phyloP scores from a whole-genome alignment of 2,329 filamentous ascomycete genomes.

The Aspergillus spinulosporus region DNA sequence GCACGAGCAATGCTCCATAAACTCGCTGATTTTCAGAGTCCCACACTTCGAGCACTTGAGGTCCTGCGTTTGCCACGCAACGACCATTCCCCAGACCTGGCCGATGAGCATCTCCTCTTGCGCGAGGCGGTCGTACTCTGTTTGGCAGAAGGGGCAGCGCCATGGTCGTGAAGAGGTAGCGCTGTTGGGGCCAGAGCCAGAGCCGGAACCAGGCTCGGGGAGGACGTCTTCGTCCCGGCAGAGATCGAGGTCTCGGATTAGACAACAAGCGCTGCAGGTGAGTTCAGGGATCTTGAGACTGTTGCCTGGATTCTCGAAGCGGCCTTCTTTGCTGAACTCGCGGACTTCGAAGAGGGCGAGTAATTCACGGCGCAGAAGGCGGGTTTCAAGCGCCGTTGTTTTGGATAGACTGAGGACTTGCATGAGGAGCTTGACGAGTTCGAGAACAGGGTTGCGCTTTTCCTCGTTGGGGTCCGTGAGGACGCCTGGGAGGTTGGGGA shows the following conservation, averaged over 20 bases:
- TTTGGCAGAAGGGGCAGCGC: slow-evolving; percentile 74
- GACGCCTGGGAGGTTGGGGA: slow-evolving; percentile 69
- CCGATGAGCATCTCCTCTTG: slow-evolving; percentile 82
- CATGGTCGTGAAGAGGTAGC: slow-evolving; percentile 55
- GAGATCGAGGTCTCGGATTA: slow-evolving; percentile 83
- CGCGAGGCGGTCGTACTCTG: slow-evolving; percentile 72
- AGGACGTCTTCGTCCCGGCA: slow-evolving; percentile 85
- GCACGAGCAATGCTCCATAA: slow-evolving; percentile 95
- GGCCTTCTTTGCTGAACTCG: slow-evolving; percentile 84
- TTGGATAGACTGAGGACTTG: slow-evolving; percentile 90
- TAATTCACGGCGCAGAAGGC: slow-evolving; percentile 83
- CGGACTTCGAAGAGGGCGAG: slow-evolving; percentile 88
- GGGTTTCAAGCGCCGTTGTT: slow-evolving; percentile 83
- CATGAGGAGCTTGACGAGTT: slow-evolving; percentile 90
- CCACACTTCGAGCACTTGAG: slow-evolving; percentile 75
- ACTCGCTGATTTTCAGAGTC: slow-evolving; percentile 76
- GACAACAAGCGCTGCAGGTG: slow-evolving; percentile 86
- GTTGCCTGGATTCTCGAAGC: slow-evolving; percentile 81
- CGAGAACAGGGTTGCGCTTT: slow-evolving; percentile 72
- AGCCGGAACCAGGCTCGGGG: slow-evolving; percentile 46
- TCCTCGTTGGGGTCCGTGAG: slow-evolving; percentile 55
- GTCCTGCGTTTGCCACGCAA: slow-evolving; percentile 87
- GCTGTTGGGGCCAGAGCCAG: slow-evolving; percentile 12
- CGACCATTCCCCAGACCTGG: slow-evolving; percentile 70
- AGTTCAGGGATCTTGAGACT: slow-evolving; percentile 72